Conservation (phyloP, 2,329 filamentous ascomycete genomes). For the Arthrobotrys entomopaga region DNA sequence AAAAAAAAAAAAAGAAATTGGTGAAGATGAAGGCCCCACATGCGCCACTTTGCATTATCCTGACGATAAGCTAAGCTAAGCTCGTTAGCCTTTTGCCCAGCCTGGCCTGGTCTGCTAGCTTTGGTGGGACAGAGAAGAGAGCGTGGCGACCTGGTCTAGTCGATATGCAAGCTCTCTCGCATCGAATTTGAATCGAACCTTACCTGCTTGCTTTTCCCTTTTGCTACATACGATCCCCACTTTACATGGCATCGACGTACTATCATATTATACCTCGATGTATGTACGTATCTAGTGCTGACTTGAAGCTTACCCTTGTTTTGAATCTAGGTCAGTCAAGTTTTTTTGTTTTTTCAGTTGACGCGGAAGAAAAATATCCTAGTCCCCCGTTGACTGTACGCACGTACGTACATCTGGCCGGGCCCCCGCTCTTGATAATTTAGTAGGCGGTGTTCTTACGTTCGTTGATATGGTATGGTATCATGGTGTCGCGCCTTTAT, state of each 20-base stretch:
- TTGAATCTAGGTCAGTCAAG: slow-evolving; percentile 19
- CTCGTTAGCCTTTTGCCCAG: not conserved
- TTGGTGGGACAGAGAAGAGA: slow-evolving; percentile 36
- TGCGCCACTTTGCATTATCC: slow-evolving; percentile 50
- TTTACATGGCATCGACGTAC: too few relatives aligned
- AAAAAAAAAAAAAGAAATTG: not conserved
- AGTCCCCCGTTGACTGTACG: slow-evolving; percentile 3
- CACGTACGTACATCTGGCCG: too few relatives aligned
- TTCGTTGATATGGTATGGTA: too few relatives aligned
- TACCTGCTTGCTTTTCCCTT: slow-evolving; percentile 7
- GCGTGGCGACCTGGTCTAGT: slow-evolving; percentile 34
- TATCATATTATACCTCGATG: too few relatives aligned
- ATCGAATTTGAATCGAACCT: slow-evolving; percentile 8
- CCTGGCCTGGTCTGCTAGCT: slow-evolving; percentile 25
- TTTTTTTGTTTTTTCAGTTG: slow-evolving; percentile 7
- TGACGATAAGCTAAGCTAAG: slow-evolving; percentile 28
- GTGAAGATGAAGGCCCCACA: slow-evolving; percentile 37
- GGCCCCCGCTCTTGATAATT: too few relatives aligned
- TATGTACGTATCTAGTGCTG: slow-evolving; percentile 18
- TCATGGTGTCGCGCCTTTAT: too few relatives aligned
- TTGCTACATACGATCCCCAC: not conserved
- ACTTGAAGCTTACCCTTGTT: slow-evolving; percentile 42
- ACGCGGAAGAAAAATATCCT: slow-evolving; percentile 15
- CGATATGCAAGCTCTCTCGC: slow-evolving; percentile 45
- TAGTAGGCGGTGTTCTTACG: too few relatives aligned